Percentiles rank a stretch among this genome's conserved stretches.
Conservation (phyloP, 2,329 filamentous ascomycete genomes). For the Fusarium lateritium region DNA sequence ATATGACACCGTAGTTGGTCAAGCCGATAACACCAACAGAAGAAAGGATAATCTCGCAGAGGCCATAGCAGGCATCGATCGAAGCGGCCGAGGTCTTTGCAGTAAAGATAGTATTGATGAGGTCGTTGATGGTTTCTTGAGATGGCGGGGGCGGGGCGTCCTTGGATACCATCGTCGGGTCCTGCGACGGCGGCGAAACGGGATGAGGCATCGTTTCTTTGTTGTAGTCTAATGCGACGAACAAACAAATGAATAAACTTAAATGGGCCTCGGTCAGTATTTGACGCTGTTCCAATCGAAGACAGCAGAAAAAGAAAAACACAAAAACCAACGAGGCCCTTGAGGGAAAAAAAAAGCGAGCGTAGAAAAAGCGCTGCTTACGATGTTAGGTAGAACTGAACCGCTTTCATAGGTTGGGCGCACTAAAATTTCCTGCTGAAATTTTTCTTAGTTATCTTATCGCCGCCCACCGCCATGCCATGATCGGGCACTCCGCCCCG, state of each 20-base stretch:
- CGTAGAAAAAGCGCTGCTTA: conserved; percentile 45
- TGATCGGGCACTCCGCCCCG: conserved; percentile 34
- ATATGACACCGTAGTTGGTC: conserved; percentile 66
- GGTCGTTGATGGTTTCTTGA: conserved; percentile 74
- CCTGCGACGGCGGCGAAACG: conserved; percentile 60
- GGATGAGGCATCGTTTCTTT: conserved; percentile 62
- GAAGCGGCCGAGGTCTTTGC: conserved; percentile 78
- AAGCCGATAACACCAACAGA: conserved; percentile 69
- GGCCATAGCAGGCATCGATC: conserved; percentile 73
- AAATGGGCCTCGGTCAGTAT: conserved; percentile 42
- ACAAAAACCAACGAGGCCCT: conserved; percentile 49
- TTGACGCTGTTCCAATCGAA: conserved; percentile 21
- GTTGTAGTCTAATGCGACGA: conserved; percentile 3
- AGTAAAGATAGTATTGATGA: conserved; percentile 78
- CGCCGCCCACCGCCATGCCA: conserved; percentile 9
- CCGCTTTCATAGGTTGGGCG: conserved; percentile 39
- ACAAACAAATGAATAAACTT: conserved; percentile 2
- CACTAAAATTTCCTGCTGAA: conserved; percentile 29
- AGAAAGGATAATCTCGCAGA: conserved; percentile 72
- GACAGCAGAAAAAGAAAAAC: conserved; percentile 18
- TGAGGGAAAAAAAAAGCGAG: conserved; percentile 35
- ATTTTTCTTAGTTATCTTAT: conserved; percentile 39
- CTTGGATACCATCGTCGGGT: conserved; percentile 60
- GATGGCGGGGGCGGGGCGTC: conserved; percentile 71
- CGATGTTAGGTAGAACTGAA: conserved; percentile 35